phyloP scores from a whole-genome alignment of 1,284 basidiomycete species.

The Mycena citricolor region DNA sequence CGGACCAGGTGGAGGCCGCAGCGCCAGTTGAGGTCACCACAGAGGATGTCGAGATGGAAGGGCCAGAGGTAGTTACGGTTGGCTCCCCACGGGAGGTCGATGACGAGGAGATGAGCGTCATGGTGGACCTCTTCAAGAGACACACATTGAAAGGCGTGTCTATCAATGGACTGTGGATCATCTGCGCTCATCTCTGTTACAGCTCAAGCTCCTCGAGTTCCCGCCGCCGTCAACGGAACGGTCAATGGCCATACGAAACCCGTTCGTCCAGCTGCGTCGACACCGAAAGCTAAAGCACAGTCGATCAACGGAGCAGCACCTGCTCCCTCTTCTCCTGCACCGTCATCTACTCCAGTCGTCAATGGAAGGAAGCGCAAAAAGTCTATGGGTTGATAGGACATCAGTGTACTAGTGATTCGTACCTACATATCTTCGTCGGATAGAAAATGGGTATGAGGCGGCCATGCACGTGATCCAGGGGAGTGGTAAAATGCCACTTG shows the following conservation, averaged over 20 bases:
- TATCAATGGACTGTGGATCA: not conserved
- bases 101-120: conserved; percentile 45
- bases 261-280: too few species aligned
- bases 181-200: conserved; percentile 3
- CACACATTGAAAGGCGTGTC: conserved; percentile 45
- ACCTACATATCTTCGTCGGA: too few species aligned
- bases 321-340: conserved; percentile 13
- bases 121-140: conserved; percentile 51
- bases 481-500: too few species aligned
- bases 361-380: conserved; percentile 47
- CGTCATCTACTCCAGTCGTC: conserved; percentile 27
- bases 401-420: too few species aligned
- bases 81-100: conserved; percentile 38
- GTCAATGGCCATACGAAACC: conserved; percentile 21
- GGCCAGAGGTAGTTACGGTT: conserved; percentile 32
- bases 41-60: conserved; percentile 47
- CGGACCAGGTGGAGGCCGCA: conserved; percentile 24
- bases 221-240: conserved; percentile 14
- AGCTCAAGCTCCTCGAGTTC: conserved; percentile 12
- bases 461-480: too few species aligned
- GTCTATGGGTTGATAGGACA: conserved; percentile 26
- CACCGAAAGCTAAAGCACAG: too few species aligned
- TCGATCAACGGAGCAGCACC: conserved; percentile 7
- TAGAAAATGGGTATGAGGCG: too few species aligned
- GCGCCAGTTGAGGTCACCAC: conserved; percentile 32